Evolutionary conservation across 31 red algal species (phyloP), one percentile per base, ranked within the genome.

Genomic region (Bonnemaisonia californica): DNA sequence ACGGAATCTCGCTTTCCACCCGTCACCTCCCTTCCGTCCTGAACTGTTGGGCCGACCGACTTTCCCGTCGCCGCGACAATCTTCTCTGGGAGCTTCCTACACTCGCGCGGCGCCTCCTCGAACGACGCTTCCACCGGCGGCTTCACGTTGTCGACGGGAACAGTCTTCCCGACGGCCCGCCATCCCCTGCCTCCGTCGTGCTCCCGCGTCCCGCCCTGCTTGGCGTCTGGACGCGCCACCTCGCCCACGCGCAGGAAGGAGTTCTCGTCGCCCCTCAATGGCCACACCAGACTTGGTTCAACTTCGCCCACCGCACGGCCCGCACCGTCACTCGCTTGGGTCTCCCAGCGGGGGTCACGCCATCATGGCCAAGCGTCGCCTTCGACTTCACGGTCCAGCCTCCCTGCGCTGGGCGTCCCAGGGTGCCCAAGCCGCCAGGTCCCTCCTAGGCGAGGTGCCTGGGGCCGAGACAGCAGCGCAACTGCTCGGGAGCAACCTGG

Each of bases 351-450:
- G n/a, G n/a, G n/a, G n/a, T 77, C 30, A 77, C 42, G 9, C 73
- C 73, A 32, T 54, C 77, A 5, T 81, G 62, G 62, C 9, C 22
- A 24, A 69, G 64, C 31, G 62, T 81, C 38, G 62, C 38, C 31
- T 41, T 81, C 8, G 9, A 11, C 11, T 69, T 69, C 77, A 8
- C n/a, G n/a, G n/a, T 18, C 23, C 21, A 81, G 77, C 18, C 27
- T 62, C 77, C 11, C 11, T 24, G 33, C 62, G 31, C 9, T 67
- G 77, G 62, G 9, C 22, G 5, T 7, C 37, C 5, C 13, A 69
- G 41, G 62, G 77, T 18, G 19, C 23, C 22, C 9, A 8, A 34
- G 77, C 28, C 11, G 77, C 77, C 9, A 62, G 24, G 23, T 13
- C 30, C 13, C 41, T 48, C 11, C 22, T 74, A 30, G 33, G 3